Evolutionary conservation across 805 yeast genomes (phyloP), one percentile per base, ranked within the genome.

Genomic region (Starmerella vitae): DNA sequence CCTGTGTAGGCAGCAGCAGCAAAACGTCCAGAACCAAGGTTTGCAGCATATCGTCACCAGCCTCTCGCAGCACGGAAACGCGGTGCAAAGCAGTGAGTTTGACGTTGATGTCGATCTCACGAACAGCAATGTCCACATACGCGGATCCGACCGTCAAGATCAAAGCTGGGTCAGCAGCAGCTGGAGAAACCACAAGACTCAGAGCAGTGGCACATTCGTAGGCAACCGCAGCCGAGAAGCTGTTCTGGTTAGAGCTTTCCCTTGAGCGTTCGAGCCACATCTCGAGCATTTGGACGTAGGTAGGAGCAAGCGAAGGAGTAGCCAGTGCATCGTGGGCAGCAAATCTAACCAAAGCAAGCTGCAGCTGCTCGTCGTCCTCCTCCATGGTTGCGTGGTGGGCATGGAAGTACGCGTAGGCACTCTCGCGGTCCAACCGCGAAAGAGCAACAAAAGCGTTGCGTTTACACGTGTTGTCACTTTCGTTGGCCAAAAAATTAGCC

Each of bases 71-170:
- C 38, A 78, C 84, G 51, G 72, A 72, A 44, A 91, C 76, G 59
- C 93, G 74, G 56, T 84, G 91, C 55, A 91, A 68, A 17, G 93
- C 91, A 54, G 88, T 86, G 48, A 91, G 71, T 62, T 93, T 93
- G 52, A 88, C 86, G 55, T 86, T 91, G 64, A 82, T 86, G 61
- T 91, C 97, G n/a, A 94, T 70, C 57, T 85, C 97, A 56, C 79
- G 82, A 50, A 78, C 76, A 25, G 95, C 93, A 51, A 91, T 68
- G 42, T 83, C 94, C 45, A 88, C 76, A 54, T 84, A 79, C 59
- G 84, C 84, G 40, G 75, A 61, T 29, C 94, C 97, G 13, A 94
- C 91, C 45, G 76, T 71, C 39, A 75, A 65, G 40, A 88, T 70
- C 15, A 80, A 74, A 15, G 72, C 63, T 20, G 86, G 78, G 38